Conservation (phyloP, 495 filamentous ascomycete genomes). For the Penicillium samsonianum region DNA sequence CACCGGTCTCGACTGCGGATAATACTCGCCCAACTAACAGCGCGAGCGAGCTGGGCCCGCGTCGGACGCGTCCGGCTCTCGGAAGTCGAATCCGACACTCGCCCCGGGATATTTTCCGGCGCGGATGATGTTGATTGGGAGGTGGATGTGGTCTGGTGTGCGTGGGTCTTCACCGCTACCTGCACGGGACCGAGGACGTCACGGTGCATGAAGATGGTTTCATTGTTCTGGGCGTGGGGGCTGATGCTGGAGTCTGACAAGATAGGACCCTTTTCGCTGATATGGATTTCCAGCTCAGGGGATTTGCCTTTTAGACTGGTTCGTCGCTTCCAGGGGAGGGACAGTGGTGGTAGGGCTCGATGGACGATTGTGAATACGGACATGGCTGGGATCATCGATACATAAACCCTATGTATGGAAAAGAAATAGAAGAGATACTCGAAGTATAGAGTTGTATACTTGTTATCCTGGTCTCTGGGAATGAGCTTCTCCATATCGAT, state of each 20-base stretch:
- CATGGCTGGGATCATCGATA: conserved; percentile 20
- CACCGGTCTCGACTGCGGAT: conserved; percentile 36
- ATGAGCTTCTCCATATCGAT: background rate
- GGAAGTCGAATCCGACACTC: conserved; percentile 12
- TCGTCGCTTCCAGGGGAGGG: conserved; percentile 25
- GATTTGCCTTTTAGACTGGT: conserved; percentile 24
- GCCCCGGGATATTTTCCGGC: background rate
- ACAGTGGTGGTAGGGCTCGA: conserved; percentile 27
- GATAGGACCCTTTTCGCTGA: conserved; percentile 1
- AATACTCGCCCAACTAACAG: conserved; percentile 41
- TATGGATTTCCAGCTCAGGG: conserved; percentile 12
- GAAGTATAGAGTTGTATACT: background rate
- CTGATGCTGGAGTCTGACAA: conserved; percentile 1
- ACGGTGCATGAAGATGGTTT: conserved; percentile 16
- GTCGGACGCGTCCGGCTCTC: conserved; percentile 14
- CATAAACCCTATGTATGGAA: conserved; percentile 4
- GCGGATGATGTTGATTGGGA: background rate
- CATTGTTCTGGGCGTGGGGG: conserved; percentile 2
- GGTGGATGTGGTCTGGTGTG: conserved; percentile 4
- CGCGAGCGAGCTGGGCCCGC: conserved; percentile 22
- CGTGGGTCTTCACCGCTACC: conserved; percentile 32
- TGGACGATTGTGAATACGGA: conserved; percentile 29
- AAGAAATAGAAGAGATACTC: background rate
- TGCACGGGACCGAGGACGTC: conserved; percentile 27
- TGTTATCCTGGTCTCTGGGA: background rate